Evolutionary conservation across 2,329 filamentous ascomycete species (phyloP).

Genomic region (Ascochyta viciae-villosae): DNA sequence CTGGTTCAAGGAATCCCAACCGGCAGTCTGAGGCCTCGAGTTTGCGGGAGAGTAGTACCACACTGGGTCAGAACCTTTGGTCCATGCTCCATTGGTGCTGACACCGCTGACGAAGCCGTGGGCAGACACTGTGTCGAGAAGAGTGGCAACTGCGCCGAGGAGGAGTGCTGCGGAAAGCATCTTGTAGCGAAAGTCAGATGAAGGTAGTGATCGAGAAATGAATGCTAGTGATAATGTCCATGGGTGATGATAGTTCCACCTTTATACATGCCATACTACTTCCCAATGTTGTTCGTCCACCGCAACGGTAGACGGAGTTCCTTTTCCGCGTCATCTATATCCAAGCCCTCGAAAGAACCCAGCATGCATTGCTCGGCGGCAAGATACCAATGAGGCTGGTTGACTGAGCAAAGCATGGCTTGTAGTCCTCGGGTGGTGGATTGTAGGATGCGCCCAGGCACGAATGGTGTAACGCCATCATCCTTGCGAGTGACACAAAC

Average conservation of each 20-base stretch:
- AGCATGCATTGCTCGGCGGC: conserved; percentile 2
- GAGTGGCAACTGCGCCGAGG: conserved; percentile 25
- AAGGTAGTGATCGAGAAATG: neutral
- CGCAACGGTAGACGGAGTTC: neutral
- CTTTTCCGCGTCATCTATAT: conserved; percentile 5
- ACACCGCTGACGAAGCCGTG: conserved; percentile 43
- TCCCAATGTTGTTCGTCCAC: neutral
- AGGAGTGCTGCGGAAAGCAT: conserved; percentile 30
- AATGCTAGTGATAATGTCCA: conserved; percentile 1
- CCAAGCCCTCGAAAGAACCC: conserved; percentile 5
- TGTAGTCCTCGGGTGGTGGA: conserved; percentile 12
- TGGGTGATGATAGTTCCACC: neutral
- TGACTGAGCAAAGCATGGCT: conserved; percentile 3
- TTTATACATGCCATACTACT: conserved; percentile 3
- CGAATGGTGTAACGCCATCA: conserved; percentile 5
- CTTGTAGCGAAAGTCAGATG: conserved; percentile 2
- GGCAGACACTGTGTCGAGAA: conserved; percentile 34
- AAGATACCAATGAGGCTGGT: conserved; percentile 11
- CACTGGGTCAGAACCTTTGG: conserved; percentile 40
- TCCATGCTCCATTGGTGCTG: conserved; percentile 31
- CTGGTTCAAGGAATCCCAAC: conserved; percentile 47
- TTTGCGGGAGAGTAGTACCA: conserved; percentile 42
- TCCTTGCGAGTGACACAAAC: conserved; percentile 3
- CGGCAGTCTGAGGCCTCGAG: conserved; percentile 37
- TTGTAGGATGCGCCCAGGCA: neutral